Evolutionary conservation across 2,329 filamentous ascomycete genomes (phyloP).

Genomic region (Exophiala aquamarina): DNA sequence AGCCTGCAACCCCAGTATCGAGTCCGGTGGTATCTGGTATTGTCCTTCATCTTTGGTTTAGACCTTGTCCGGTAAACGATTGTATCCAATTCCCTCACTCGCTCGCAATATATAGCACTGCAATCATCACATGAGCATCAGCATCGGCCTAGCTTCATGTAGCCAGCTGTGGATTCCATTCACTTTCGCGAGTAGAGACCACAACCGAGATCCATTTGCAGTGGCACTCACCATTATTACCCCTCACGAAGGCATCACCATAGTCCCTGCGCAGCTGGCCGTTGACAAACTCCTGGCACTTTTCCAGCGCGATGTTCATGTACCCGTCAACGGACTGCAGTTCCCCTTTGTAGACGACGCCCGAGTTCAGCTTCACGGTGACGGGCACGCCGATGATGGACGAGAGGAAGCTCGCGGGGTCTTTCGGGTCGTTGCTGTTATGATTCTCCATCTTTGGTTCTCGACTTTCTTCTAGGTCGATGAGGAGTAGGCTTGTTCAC

Average conservation of each 20-base stretch:
- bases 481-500: too few relatives aligned
- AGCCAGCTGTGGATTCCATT: too few relatives aligned
- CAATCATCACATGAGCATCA: too few relatives aligned
- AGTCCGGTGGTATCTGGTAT: too few relatives aligned
- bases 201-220: background rate
- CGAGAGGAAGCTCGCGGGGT: constrained; percentile 88
- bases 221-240: constrained; percentile 75
- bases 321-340: constrained; percentile 97
- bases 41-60: too few relatives aligned
- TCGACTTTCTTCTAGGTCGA: too few relatives aligned
- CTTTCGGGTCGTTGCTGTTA: constrained; percentile 51
- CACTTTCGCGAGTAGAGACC: too few relatives aligned
- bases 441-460: constrained; percentile 21
- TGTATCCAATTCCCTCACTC: constrained; percentile 8
- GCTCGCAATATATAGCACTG: constrained; percentile 28
- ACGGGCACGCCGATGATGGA: constrained; percentile 94
- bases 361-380: constrained; percentile 97
- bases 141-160: too few relatives aligned
- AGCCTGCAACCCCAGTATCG: too few relatives aligned
- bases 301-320: constrained; percentile 99
- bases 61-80: background rate
- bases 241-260: constrained; percentile 91
- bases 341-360: constrained; percentile 96
- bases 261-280: constrained; percentile 79
- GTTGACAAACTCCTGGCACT: constrained; percentile 88